Evolutionary conservation across 768 basidiomycete species (phyloP), one percentile per base, ranked within the genome.

Genomic region (Hypholoma sublateritium): DNA sequence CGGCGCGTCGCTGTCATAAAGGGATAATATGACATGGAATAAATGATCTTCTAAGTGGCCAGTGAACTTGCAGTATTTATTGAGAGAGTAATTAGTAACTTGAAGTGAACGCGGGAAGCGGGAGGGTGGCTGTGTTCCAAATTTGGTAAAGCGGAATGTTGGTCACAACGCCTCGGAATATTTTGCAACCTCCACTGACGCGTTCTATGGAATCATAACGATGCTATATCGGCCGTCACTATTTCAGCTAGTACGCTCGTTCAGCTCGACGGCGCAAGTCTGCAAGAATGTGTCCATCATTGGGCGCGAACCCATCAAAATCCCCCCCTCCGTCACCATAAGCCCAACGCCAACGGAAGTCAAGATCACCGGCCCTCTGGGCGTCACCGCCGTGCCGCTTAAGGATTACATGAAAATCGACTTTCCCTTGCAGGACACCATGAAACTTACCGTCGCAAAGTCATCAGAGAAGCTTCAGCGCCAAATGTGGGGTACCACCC

Each of bases 401-500:
- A 72, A 77, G 55, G 66, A 74, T 7, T 82, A 77, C 62, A 77
- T 82, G 70, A 73, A 73, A 55, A 68, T 82, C 56, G 71, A 71
- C 49, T 74, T 76, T 47, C 70, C 78, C 1, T 69, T 74, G 39
- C 66, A 73, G 44, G 67, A 72, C 57, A 69, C 68, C 13, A 67
- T 82, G 63, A 69, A 74, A n/a, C 68, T 83, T 21, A 58, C 80
- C 6, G 85, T 96, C 43, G 80, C 88, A 61, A 79, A 93, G 65
- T 77, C 88, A 1, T 76, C 80, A 41, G 68, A 84, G 50, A 90
- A 92, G 69, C 74, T 83, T 51, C 95, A 98, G 71, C 85, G 92
- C 42, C 83, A 88, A 56, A 88, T 92, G 81, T 98, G 96, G 95
- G 96, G 96, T n/a, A 85, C 92, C 44, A 95, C 93, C 13, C 86